Evolutionary conservation across 2,329 filamentous ascomycete genomes (phyloP).

Genomic region (Fusarium brachygibbosum): DNA sequence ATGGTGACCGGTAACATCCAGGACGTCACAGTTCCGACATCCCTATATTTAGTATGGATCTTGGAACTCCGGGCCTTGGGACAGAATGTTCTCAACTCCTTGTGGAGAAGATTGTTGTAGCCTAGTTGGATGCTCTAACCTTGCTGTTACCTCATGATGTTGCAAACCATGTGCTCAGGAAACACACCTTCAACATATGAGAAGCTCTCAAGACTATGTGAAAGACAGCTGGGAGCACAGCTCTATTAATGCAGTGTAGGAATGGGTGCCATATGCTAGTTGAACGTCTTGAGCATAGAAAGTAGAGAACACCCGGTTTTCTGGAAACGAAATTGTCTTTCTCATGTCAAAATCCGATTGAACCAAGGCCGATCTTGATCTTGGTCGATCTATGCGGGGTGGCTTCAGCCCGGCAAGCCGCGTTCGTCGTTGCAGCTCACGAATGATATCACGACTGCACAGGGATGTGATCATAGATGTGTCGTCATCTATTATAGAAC

Average conservation of each 20-base stretch:
- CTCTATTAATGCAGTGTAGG: no score
- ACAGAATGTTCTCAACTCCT: no score
- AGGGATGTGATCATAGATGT: constrained; percentile 12
- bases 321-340: neutral
- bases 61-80: no score
- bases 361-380: neutral
- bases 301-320: neutral
- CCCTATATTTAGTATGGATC: no score
- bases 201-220: no score
- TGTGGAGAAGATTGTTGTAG: no score
- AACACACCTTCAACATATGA: no score
- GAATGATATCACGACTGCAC: constrained; percentile 2
- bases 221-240: no score
- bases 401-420: neutral
- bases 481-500: neutral
- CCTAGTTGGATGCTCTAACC: no score
- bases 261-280: neutral
- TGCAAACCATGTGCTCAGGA: no score
- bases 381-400: neutral
- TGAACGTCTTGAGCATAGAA: neutral
- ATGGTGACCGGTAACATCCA: neutral
- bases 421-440: neutral
- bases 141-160: no score
- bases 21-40: no score
- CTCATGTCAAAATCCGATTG: neutral